phyloP scores from a whole-genome alignment of 164 flowering plant genomes.

The Liquidambar formosana region DNA sequence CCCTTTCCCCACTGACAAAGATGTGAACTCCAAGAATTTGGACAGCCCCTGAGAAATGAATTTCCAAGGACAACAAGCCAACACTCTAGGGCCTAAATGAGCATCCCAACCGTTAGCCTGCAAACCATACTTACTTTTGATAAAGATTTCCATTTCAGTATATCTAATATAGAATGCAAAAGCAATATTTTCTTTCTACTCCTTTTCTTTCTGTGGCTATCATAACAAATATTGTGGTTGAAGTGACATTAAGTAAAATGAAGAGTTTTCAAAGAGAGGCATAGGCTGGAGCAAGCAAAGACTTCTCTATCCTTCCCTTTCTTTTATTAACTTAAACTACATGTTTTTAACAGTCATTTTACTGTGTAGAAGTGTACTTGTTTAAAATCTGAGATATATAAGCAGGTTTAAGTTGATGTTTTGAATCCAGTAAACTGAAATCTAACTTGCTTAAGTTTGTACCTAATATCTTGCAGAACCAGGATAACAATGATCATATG shows the following conservation, averaged over 20 bases:
- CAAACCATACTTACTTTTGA: no score
- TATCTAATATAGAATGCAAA: neutral
- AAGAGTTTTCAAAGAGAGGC: neutral
- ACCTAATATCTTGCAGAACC: slow-evolving; percentile 34
- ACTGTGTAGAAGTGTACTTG: neutral
- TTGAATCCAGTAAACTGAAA: neutral
- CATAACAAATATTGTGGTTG: neutral
- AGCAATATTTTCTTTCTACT: neutral
- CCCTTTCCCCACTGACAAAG: no score
- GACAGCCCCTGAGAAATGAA: no score
- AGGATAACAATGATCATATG: slow-evolving; percentile 43
- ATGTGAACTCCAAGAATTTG: no score
- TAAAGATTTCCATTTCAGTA: neutral
- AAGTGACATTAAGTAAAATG: neutral
- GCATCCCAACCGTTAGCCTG: no score
- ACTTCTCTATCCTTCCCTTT: neutral
- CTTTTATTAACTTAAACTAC: neutral
- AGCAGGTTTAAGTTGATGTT: neutral
- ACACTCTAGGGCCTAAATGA: no score
- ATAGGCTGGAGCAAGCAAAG: neutral
- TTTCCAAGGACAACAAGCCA: no score
- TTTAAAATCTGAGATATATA: neutral
- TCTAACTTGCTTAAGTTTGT: neutral
- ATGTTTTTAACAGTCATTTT: neutral
- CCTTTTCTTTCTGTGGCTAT: neutral